These are phyloP conservation scores for Somion occarium DNA, from an alignment of 1,284 basidiomycete genomes.

Conservation along the genomic window DNA sequence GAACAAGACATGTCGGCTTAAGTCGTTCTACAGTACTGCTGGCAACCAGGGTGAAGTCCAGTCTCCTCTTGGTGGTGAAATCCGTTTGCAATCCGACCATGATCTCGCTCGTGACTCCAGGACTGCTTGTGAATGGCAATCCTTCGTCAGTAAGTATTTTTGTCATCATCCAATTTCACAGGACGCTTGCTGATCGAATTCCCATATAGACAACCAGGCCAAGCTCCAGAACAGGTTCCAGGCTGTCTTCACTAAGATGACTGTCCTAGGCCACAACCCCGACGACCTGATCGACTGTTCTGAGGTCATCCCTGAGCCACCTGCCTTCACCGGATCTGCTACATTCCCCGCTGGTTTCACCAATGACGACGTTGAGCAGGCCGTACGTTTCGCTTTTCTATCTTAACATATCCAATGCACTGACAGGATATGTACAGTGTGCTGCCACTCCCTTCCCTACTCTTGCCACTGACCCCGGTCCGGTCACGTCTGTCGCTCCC, in stretches of 20 bases:
- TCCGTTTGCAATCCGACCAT: slow-evolving; percentile 39
- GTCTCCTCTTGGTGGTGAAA: slow-evolving; percentile 33
- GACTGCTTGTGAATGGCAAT: slow-evolving; percentile 32
- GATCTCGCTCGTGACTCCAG: slow-evolving; percentile 26
- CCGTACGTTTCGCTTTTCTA: neutral
- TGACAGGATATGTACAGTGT: slow-evolving; percentile 3
- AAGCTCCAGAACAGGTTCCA: slow-evolving; percentile 15
- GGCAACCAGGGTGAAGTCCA: slow-evolving; percentile 32
- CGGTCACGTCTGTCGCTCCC: slow-evolving; percentile 16
- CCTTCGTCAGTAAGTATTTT: slow-evolving; percentile 25
- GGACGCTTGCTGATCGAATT: neutral
- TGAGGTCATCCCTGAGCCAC: slow-evolving; percentile 22
- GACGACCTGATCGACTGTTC: slow-evolving; percentile 22
- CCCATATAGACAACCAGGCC: slow-evolving; percentile 12
- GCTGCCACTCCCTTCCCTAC: slow-evolving; percentile 15
- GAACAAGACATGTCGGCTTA: neutral
- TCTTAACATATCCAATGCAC: neutral
- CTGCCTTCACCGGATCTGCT: neutral
- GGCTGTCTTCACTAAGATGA: slow-evolving; percentile 24
- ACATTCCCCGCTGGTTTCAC: slow-evolving; percentile 6
- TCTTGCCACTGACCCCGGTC: slow-evolving; percentile 15
- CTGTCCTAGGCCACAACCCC: slow-evolving; percentile 22
- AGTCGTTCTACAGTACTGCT: slow-evolving; percentile 20
- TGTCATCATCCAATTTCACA: neutral
- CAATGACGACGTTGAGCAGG: slow-evolving; percentile 5